Conservation (phyloP, 208 protist species). For the Acanthamoeba rhysodes region DNA sequence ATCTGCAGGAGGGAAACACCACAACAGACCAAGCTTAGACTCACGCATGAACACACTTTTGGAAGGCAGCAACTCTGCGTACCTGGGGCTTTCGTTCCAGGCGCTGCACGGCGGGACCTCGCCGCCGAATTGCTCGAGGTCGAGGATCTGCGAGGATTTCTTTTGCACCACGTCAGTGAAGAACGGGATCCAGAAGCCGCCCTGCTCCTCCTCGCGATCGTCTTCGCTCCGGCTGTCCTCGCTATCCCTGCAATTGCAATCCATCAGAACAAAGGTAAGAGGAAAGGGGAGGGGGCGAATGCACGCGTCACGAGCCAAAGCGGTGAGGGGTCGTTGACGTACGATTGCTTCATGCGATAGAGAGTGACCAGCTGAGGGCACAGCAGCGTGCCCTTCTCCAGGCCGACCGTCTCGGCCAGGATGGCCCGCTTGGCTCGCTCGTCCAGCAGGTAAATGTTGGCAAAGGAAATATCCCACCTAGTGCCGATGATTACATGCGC, state of each 20-base stretch:
- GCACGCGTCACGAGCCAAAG: neutral
- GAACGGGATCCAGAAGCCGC: conserved; percentile 57
- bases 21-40: neutral
- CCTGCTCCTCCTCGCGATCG: conserved; percentile 40
- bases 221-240: conserved; percentile 59
- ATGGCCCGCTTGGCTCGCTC: neutral
- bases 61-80: neutral
- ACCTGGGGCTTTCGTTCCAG: conserved; percentile 67
- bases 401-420: conserved; percentile 35
- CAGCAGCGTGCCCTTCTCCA: conserved; percentile 53
- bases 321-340: neutral
- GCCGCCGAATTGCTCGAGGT: neutral
- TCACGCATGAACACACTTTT: neutral
- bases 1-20: neutral
- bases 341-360: neutral
- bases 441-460: conserved; percentile 57
- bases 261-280: neutral
- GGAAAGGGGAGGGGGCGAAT: neutral
- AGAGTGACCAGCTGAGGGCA: conserved; percentile 22
- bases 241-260: conserved; percentile 6
- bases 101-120: conserved; percentile 36
- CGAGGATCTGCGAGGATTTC: conserved; percentile 40
- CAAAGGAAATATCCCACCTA: conserved; percentile 72
- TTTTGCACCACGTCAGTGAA: conserved; percentile 56
- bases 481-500: neutral